phyloP scores from a whole-genome alignment of 371 early-diverging fungal genomes.

The Cokeromyces recurvatus region DNA sequence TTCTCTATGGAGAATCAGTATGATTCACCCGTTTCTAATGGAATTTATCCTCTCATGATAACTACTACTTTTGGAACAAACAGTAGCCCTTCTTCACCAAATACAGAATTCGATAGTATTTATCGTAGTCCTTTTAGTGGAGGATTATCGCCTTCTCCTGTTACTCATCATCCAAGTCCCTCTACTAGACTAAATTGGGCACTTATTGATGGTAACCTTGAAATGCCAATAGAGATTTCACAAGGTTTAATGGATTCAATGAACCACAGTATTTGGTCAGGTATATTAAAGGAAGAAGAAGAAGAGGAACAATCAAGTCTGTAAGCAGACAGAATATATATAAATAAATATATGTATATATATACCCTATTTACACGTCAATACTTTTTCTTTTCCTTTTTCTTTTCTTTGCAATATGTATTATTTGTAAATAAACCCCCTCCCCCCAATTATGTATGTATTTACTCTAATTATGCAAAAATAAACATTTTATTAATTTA shows the following conservation, averaged over 20 bases:
- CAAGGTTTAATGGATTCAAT: conserved; percentile 31
- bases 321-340: too few relatives aligned
- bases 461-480: too few relatives aligned
- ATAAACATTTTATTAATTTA: too few relatives aligned
- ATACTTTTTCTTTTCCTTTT: too few relatives aligned
- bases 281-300: too few relatives aligned
- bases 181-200: conserved; percentile 23
- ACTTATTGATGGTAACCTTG: conserved; percentile 29
- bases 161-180: conserved; percentile 16
- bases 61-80: conserved; percentile 20
- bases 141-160: conserved; percentile 13
- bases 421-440: too few relatives aligned
- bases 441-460: too few relatives aligned
- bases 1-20: conserved; percentile 18
- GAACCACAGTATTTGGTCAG: conserved; percentile 30
- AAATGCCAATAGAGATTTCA: conserved; percentile 32
- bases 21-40: conserved; percentile 5
- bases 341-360: too few relatives aligned
- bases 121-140: conserved; percentile 5
- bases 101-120: conserved; percentile 15
- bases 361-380: too few relatives aligned
- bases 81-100: conserved; percentile 15
- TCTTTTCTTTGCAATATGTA: too few relatives aligned
- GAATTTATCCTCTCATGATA: conserved; percentile 15
- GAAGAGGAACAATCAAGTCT: too few relatives aligned